These are phyloP conservation scores for Aspergillus unguis DNA, from an alignment of 2,329 filamentous ascomycete genomes.

Conservation along the genomic window DNA sequence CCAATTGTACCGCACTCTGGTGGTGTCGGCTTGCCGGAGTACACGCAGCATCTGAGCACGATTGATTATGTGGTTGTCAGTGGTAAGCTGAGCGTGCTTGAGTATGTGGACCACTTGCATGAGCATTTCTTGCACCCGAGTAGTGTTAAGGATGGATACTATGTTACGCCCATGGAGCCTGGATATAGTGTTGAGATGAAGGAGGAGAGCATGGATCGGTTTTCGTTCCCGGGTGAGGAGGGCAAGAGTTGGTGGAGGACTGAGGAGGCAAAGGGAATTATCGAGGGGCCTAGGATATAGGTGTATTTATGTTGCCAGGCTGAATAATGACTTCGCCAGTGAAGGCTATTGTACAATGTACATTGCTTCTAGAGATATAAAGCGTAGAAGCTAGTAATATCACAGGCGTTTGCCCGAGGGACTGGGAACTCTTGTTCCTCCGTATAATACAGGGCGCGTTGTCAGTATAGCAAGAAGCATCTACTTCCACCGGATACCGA, in stretches of 20 bases:
- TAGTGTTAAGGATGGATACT: slow-evolving; percentile 78
- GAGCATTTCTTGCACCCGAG: slow-evolving; percentile 86
- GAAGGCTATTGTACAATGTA: not conserved
- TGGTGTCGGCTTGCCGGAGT: slow-evolving; percentile 86
- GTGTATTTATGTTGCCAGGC: not conserved
- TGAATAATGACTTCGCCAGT: slow-evolving; percentile 1
- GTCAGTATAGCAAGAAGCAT: not conserved
- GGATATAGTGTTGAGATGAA: slow-evolving; percentile 96
- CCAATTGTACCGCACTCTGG: slow-evolving; percentile 87
- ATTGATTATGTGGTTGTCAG: slow-evolving; percentile 89
- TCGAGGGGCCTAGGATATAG: slow-evolving; percentile 53
- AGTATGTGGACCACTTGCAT: slow-evolving; percentile 91
- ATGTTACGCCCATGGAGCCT: slow-evolving; percentile 76
- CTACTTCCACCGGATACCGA: slow-evolving; percentile 45
- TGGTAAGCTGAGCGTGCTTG: slow-evolving; percentile 75
- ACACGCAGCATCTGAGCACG: slow-evolving; percentile 87
- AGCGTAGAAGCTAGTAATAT: not conserved
- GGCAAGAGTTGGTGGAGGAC: slow-evolving; percentile 83
- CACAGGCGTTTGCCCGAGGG: not conserved
- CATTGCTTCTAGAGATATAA: too few species aligned
- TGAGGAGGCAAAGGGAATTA: slow-evolving; percentile 71
- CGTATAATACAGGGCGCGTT: not conserved
- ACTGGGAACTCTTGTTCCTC: not conserved
- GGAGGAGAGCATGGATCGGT: slow-evolving; percentile 77
- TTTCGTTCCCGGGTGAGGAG: slow-evolving; percentile 70